Base-by-base conservation (phyloP, 2,329 filamentous ascomycete species). In the Penicillium sp. region DNA sequence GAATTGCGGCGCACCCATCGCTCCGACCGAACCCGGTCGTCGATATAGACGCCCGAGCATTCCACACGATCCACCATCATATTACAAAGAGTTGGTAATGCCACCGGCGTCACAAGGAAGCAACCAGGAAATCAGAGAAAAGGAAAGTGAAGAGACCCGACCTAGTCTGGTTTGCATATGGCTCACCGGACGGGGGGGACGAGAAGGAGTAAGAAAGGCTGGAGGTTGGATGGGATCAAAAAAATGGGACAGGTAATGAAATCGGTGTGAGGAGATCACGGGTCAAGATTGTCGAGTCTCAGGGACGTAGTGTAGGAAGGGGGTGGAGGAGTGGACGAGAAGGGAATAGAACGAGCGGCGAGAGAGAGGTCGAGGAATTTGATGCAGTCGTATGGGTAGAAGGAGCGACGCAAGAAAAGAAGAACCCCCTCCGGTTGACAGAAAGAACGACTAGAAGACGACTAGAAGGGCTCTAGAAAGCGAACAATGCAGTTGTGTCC, bases 21-120 rank as follows among this genome's bases (percentile, higher is more conserved):
- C 57, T 79, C 77, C 31, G 72, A 71, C 50, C 70, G 69, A 57
- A 79, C 76, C 55, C 77, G 73, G 60, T 77, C 75, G 64, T 80
- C 77, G 48, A 80, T 75, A 57, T 79, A 80, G 60, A 79, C 75
- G 52, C 76, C 77, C 58, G 71, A 72, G 61, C 74, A 78, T 57
- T 75, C 74, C 57, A 75, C 68, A 52, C 70, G 71, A 62, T 78
- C 77, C 73, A 75, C 74, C 75, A 77, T 78, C 55, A 52, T 72
- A 60, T 66, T 35, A 54, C 58, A 29, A 27, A 39, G 41, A 44
- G 53, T 37, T n/a, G 52, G 53, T 49, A 55, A 46, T 7, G n/a
- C 21, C 41, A 24, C 39, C 50, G 58, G 51, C 55, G 59, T 60
- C 56, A 60, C 56, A 50, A 49, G 44, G 45, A 50, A 54, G 48